A percentile compares a stretch with the other conserved stretches of the same genome.
These are phyloP conservation scores for Heritiera littoralis DNA, from an alignment of 345 rosid genomes.

Conservation along the genomic window DNA sequence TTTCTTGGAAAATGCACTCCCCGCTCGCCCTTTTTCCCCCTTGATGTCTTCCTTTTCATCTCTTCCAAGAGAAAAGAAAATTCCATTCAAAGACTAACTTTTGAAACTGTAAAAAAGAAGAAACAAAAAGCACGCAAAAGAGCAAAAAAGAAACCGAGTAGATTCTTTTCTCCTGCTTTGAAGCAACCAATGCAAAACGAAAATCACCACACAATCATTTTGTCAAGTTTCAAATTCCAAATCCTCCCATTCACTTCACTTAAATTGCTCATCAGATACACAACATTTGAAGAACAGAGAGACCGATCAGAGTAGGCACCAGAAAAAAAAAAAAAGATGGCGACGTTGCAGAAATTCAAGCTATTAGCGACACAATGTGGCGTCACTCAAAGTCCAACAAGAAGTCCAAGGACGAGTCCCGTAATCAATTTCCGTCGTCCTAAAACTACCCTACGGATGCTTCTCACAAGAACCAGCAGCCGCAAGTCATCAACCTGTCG, in stretches of 20 bases:
- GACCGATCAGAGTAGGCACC: no score
- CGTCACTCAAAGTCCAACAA: constrained; percentile 73
- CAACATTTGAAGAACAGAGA: no score
- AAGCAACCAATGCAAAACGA: constrained; percentile 31
- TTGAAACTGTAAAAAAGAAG: constrained; percentile 25
- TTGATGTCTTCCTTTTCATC: constrained; percentile 9
- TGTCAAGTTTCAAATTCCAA: constrained; percentile 23
- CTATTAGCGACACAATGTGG: constrained; percentile 77
- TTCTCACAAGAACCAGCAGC: constrained; percentile 40
- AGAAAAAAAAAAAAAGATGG: no score
- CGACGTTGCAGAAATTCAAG: no score
- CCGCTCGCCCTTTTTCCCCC: not conserved
- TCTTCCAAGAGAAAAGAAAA: constrained; percentile 20
- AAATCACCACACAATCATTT: constrained; percentile 8
- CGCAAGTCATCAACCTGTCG: constrained; percentile 26
- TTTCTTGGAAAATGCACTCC: constrained; percentile 34
- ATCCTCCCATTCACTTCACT: no score
- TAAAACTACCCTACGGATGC: constrained; percentile 75
- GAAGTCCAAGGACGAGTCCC: constrained; percentile 76
- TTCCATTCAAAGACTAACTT: constrained; percentile 64
- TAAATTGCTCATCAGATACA: no score
- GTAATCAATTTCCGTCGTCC: no score
- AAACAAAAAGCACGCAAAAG: not conserved
- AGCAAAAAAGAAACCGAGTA: constrained; percentile 25
- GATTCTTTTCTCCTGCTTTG: constrained; percentile 43